These are phyloP conservation scores for Hyaloscypha variabilis DNA, from an alignment of 495 filamentous ascomycete species.

Conservation along the genomic window DNA sequence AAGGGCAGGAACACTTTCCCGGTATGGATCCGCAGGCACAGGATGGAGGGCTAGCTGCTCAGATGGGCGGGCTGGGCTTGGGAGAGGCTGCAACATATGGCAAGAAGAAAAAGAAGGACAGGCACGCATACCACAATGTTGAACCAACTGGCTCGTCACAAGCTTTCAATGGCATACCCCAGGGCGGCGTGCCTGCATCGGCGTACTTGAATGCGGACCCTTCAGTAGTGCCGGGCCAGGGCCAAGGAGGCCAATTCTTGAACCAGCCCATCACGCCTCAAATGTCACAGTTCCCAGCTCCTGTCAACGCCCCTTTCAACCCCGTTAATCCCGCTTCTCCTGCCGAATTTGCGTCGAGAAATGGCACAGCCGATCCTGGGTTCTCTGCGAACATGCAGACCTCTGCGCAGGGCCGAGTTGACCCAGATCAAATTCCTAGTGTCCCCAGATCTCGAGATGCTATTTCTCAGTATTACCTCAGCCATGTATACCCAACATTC, in stretches of 20 bases:
- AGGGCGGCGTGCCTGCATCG: slow-evolving; percentile 55
- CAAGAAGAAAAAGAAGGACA: slow-evolving; percentile 84
- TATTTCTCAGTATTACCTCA: slow-evolving; percentile 80
- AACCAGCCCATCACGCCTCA: slow-evolving; percentile 56
- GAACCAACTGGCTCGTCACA: slow-evolving; percentile 68
- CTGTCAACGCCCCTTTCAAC: slow-evolving; percentile 59
- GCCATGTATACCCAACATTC: slow-evolving; percentile 90
- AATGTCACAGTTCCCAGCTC: slow-evolving; percentile 62
- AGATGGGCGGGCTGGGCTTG: slow-evolving; percentile 80
- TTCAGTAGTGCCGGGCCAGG: slow-evolving; percentile 40
- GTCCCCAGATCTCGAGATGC: slow-evolving; percentile 83
- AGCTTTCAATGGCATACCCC: slow-evolving; percentile 66
- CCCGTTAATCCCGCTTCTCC: slow-evolving; percentile 54
- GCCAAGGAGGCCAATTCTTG: slow-evolving; percentile 42
- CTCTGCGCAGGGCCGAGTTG: slow-evolving; percentile 73
- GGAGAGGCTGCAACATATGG: slow-evolving; percentile 56
- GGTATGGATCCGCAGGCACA: slow-evolving; percentile 32
- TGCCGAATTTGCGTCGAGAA: slow-evolving; percentile 59
- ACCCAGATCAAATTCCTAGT: slow-evolving; percentile 93
- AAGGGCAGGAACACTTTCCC: slow-evolving; percentile 34
- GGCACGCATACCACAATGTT: slow-evolving; percentile 89
- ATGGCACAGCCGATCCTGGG: slow-evolving; percentile 39
- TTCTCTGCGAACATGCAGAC: slow-evolving; percentile 38
- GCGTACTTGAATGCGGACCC: slow-evolving; percentile 73
- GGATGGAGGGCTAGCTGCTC: slow-evolving; percentile 69